Evolutionary conservation across 805 yeast species (phyloP).

Genomic region (Cyberlindnera suaveolens): DNA sequence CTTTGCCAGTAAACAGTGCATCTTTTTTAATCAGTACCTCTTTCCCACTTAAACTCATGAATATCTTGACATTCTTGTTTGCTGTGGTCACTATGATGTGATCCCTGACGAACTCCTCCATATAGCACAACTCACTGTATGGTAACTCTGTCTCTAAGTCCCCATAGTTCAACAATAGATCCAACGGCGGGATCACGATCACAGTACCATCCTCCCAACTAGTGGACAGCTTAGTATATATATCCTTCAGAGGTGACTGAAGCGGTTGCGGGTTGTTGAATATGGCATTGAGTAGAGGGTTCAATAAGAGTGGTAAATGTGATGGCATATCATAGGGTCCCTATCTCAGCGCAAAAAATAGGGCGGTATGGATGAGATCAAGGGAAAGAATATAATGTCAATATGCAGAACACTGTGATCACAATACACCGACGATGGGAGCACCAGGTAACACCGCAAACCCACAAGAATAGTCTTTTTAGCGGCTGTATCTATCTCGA

Average conservation of each 20-base stretch:
- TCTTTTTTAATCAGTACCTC: slow-evolving; percentile 53
- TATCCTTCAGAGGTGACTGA: slow-evolving; percentile 39
- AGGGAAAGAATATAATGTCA: too few relatives aligned
- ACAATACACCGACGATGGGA: too few relatives aligned
- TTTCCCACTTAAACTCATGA: slow-evolving; percentile 48
- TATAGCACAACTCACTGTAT: slow-evolving; percentile 48
- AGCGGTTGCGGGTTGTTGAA: slow-evolving; percentile 58
- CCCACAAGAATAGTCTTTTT: too few relatives aligned
- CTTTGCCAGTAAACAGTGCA: slow-evolving; percentile 47
- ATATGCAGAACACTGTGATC: too few relatives aligned
- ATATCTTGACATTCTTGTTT: slow-evolving; percentile 31
- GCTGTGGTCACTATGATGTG: slow-evolving; percentile 46
- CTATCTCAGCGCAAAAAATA: too few relatives aligned
- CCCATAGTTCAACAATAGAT: slow-evolving; percentile 33
- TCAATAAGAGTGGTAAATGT: slow-evolving; percentile 48
- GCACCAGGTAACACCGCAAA: too few relatives aligned
- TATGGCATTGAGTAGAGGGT: slow-evolving; percentile 58
- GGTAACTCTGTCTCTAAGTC: slow-evolving; percentile 33
- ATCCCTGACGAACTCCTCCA: slow-evolving; percentile 54
- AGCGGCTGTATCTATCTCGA: too few relatives aligned
- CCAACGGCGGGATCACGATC: slow-evolving; percentile 60
- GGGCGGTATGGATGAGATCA: too few relatives aligned
- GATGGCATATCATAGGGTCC: slow-evolving; percentile 22
- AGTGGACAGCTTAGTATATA: slow-evolving; percentile 34
- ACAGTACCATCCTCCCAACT: slow-evolving; percentile 38